A percentile compares a stretch with the other conserved stretches of the same genome.
These are phyloP conservation scores for Mytilinidion resinicola DNA, from an alignment of 495 filamentous ascomycete species.

Conservation along the genomic window DNA sequence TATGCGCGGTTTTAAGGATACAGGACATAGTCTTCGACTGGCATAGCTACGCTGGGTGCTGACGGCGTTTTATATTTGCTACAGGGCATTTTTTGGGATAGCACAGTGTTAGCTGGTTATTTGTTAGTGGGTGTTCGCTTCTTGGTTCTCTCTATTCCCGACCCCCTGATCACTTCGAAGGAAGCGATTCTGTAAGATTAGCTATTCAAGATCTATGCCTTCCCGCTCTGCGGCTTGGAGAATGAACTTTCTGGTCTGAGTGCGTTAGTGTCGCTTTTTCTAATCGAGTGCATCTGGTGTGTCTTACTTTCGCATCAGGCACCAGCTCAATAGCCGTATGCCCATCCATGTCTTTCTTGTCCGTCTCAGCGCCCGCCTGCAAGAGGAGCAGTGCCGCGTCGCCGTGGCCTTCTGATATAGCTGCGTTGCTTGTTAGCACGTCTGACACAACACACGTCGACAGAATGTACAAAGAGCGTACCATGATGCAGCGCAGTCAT, in stretches of 20 bases:
- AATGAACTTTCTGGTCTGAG: constrained; percentile 68
- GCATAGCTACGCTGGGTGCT: too few relatives aligned
- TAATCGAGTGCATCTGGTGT: too few relatives aligned
- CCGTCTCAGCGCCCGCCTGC: constrained; percentile 76
- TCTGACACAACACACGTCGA: background rate
- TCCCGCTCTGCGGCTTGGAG: constrained; percentile 74
- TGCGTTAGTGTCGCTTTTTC: background rate
- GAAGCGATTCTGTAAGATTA: constrained; percentile 4
- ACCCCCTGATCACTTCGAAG: background rate
- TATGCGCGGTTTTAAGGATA: background rate
- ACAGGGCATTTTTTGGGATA: too few relatives aligned
- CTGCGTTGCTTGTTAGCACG: constrained; percentile 3
- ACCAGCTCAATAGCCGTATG: constrained; percentile 71
- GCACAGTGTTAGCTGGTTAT: too few relatives aligned
- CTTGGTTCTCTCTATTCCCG: background rate
- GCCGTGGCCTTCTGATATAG: constrained; percentile 84
- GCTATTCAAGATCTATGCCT: constrained; percentile 61
- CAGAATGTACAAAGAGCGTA: background rate
- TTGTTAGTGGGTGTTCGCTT: too few relatives aligned
- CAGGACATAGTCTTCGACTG: too few relatives aligned
- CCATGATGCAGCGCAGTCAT: constrained; percentile 87
- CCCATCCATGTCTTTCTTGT: constrained; percentile 70
- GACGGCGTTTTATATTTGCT: too few relatives aligned
- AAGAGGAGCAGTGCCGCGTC: constrained; percentile 77
- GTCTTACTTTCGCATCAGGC: constrained; percentile 64